Percentiles rank a stretch among this genome's conserved stretches.
These are phyloP conservation scores for Sphaerulina populicola DNA, from an alignment of 2,329 filamentous ascomycete genomes.

Conservation along the genomic window DNA sequence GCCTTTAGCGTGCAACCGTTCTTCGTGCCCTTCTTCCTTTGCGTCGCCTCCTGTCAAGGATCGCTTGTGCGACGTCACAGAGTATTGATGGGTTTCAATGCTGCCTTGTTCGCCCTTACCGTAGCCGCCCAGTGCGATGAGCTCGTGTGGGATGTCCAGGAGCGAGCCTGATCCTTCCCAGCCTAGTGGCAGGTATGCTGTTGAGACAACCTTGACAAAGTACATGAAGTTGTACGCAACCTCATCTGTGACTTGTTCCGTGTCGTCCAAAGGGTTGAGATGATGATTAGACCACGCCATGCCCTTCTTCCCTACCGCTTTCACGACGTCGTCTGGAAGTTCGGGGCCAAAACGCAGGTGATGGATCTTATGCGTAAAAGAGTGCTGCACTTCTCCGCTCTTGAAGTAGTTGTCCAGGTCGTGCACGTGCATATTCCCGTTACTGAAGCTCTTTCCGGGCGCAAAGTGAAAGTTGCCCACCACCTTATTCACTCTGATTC, in stretches of 20 bases:
- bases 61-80: conserved; percentile 90
- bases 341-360: conserved; percentile 87
- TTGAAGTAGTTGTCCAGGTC: conserved; percentile 94
- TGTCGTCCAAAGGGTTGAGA: conserved; percentile 79
- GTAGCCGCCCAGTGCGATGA: conserved; percentile 58
- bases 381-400: conserved; percentile 58
- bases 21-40: conserved; percentile 77
- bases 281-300: conserved; percentile 79
- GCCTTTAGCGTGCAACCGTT: conserved; percentile 78
- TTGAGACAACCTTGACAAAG: conserved; percentile 96
- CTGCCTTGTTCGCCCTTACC: conserved; percentile 61
- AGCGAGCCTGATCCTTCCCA: conserved; percentile 58
- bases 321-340: conserved; percentile 64
- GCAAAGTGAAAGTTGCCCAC: conserved; percentile 98
- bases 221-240: conserved; percentile 96
- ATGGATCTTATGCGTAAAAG: conserved; percentile 84
- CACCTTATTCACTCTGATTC: conserved; percentile 93
- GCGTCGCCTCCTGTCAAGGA: conserved; percentile 78
- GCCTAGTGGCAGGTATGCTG: conserved; percentile 84
- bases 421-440: conserved; percentile 94
- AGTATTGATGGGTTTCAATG: conserved; percentile 97
- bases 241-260: conserved; percentile 67
- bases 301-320: conserved; percentile 50
- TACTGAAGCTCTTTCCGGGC: conserved; percentile 90
- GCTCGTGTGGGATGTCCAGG: conserved; percentile 37